Conservation (phyloP, 495 filamentous ascomycete species). For the Tuber indicum region DNA sequence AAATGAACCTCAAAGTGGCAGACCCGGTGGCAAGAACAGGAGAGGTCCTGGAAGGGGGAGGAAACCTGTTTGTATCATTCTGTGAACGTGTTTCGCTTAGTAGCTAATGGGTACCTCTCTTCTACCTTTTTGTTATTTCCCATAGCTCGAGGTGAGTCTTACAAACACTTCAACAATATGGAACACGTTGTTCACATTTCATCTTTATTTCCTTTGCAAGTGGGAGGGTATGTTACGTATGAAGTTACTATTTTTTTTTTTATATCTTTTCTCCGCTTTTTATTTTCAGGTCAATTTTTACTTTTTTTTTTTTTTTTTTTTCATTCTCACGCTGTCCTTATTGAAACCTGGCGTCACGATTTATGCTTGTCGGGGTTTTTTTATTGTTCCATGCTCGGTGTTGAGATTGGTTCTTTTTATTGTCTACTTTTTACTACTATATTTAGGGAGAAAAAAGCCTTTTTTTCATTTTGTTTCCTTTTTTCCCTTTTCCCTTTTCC, state of each 20-base stretch:
- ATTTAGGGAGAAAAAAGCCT: constrained; percentile 10
- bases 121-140: neutral
- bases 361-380: constrained; percentile 7
- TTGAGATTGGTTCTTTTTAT: constrained; percentile 28
- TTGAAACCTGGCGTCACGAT: constrained; percentile 21
- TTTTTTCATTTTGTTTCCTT: neutral
- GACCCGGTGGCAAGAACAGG: constrained; percentile 6
- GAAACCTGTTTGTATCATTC: constrained; percentile 23
- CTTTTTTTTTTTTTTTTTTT: constrained; percentile 5
- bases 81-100: constrained; percentile 7
- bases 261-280: neutral
- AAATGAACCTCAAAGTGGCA: constrained; percentile 15
- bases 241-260: neutral
- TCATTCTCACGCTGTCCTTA: constrained; percentile 34
- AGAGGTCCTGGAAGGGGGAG: constrained; percentile 16
- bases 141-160: neutral
- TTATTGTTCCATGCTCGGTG: constrained; percentile 37
- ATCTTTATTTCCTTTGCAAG: neutral
- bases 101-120: neutral
- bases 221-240: constrained; percentile 1
- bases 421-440: constrained; percentile 17
- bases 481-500: neutral
- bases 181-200: neutral
- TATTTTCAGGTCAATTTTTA: neutral
- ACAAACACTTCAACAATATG: neutral